Percentiles rank a stretch among this genome's conserved stretches.
These are phyloP conservation scores for Neurospora pannonica DNA, from an alignment of 495 filamentous ascomycete species.

Conservation along the genomic window DNA sequence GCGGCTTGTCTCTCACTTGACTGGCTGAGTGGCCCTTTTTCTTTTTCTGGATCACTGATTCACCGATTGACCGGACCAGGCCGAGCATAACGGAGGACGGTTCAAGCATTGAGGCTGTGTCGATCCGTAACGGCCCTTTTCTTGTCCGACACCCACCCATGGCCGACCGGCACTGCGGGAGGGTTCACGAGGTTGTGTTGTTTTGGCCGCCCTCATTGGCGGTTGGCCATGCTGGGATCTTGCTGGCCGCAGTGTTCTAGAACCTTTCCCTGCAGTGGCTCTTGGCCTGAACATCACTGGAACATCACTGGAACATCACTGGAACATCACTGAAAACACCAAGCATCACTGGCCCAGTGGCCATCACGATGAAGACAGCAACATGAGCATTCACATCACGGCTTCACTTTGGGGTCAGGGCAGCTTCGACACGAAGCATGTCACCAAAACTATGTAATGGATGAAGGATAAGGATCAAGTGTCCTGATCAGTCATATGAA, in stretches of 20 bases:
- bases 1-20: not conserved
- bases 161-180: not conserved
- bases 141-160: not conserved
- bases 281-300: not conserved
- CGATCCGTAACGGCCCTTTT: not conserved
- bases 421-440: not conserved
- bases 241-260: not conserved
- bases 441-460: not conserved
- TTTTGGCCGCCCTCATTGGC: not conserved
- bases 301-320: not conserved
- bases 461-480: not conserved
- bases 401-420: not conserved
- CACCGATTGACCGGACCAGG: not conserved
- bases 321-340: not conserved
- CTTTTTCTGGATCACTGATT: not conserved
- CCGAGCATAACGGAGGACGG: not conserved
- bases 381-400: not conserved
- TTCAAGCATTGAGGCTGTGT: not conserved
- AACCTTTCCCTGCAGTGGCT: not conserved
- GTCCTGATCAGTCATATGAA: not conserved
- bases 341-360: not conserved
- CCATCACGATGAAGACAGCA: not conserved
- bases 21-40: not conserved
- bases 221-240: not conserved
- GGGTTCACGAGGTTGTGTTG: not conserved